Percentiles rank a stretch among this genome's conserved stretches.
Evolutionary conservation across 1,284 basidiomycete species (phyloP).

Genomic region (Malassezia equina): DNA sequence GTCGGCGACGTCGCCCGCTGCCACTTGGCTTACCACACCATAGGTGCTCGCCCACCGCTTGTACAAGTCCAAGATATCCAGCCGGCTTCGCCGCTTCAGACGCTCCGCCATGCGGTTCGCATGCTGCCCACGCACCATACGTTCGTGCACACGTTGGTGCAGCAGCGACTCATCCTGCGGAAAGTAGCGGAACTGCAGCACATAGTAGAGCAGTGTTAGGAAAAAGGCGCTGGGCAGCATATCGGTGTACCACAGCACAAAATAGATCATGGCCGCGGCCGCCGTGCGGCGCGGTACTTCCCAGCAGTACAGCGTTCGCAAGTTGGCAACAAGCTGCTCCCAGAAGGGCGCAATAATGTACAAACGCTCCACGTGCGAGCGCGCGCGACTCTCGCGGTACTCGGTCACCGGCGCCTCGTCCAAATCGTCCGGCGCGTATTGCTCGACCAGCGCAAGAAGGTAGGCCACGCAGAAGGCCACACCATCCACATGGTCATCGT

Average conservation of each 20-base stretch:
- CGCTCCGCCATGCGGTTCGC: constrained; percentile 43
- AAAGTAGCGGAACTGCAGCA: constrained; percentile 45
- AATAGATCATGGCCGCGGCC: constrained; percentile 44
- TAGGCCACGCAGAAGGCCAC: constrained; percentile 45
- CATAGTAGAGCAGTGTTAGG: constrained; percentile 37
- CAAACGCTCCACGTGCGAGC: constrained; percentile 43
- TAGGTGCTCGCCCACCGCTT: constrained; percentile 36
- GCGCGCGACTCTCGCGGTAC: constrained; percentile 40
- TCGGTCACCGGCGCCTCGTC: constrained; percentile 37
- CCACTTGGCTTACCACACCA: constrained; percentile 31
- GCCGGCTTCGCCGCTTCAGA: constrained; percentile 34
- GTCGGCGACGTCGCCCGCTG: constrained; percentile 38
- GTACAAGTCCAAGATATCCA: constrained; percentile 44
- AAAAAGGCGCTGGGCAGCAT: constrained; percentile 43
- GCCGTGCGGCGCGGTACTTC: constrained; percentile 25
- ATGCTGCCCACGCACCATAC: constrained; percentile 41
- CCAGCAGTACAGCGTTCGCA: constrained; percentile 26
- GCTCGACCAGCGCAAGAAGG: constrained; percentile 42
- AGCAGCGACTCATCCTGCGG: constrained; percentile 42
- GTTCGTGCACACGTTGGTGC: constrained; percentile 37
- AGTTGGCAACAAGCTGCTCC: constrained; percentile 32
- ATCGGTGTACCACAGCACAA: constrained; percentile 46
- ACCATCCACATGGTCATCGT: constrained; percentile 39
- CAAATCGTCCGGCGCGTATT: constrained; percentile 42
- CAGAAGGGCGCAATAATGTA: constrained; percentile 48